Evolutionary conservation across 2,329 filamentous ascomycete genomes (phyloP), one percentile per base, ranked within the genome.

Genomic region (Penicillium sumatraense): DNA sequence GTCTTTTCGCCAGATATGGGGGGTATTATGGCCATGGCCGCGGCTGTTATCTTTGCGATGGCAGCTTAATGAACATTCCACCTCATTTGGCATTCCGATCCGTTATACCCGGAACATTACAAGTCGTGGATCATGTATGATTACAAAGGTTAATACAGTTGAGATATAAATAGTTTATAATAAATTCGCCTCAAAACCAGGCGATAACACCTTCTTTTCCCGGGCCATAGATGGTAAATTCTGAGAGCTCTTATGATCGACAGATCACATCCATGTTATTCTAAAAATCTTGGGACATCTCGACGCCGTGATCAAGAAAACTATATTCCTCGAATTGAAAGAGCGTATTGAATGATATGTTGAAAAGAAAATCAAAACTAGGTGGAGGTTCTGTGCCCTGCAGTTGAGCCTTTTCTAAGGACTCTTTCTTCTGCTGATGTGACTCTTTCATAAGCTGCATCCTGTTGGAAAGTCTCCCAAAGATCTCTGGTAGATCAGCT

Each of bases 311-410:
- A 2, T 29, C 38, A 2, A 23, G 31, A 18, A 53, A 50, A 29
- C n/a, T n/a, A n/a, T n/a, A n/a, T n/a, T 62, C 53, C 16, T 51
- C 49, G 36, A 53, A 58, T 13, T 57, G 52, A 26, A 60, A 62
- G 14, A 55, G 46, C 2, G 49, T n/a, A 50, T 58, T 53, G 9
- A 61, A 33, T 13, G 59, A 59, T 23, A 51, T 35, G 21, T 56
- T 54, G 24, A 53, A 47, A 41, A 63, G 41, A 26, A 58, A 54
- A 14, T 51, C 50, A 16, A 54, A 54, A 31, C 58, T 51, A 7
- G 46, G 23, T 13, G 31, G 41, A n/a, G 31, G 35, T n/a, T 33
- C 31, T 16, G 21, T 27, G 2, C 31, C 42, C 13, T 53, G 23
- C 2, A 16, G 16, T 5, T 51, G 45, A 3, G 45, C 38, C 13